Percentiles rank a stretch among this genome's conserved stretches.
These are phyloP conservation scores for Thinopyrum elongatum DNA, from an alignment of 176 grass and related monocot species.

Conservation along the genomic window DNA sequence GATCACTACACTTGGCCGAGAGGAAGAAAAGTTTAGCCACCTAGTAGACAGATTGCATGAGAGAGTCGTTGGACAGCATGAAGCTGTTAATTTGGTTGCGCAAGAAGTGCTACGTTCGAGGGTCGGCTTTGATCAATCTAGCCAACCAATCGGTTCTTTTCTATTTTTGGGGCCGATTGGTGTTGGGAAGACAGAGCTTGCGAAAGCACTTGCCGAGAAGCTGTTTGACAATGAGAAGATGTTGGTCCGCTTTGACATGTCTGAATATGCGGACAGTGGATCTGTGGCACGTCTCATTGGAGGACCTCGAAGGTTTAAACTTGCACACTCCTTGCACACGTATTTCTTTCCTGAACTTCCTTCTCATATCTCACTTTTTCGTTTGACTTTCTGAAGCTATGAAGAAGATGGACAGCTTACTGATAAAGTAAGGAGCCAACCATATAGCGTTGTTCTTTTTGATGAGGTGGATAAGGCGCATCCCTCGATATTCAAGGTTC, in stretches of 20 bases:
- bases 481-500: not conserved
- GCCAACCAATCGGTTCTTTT: not conserved
- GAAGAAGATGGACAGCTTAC: not conserved
- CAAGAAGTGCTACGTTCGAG: not conserved
- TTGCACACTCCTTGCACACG: not conserved
- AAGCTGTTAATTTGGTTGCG: not conserved
- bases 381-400: not conserved
- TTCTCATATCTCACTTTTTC: not conserved
- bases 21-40: not conserved
- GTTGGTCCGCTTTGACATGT: conserved; percentile 40
- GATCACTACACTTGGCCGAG: not conserved
- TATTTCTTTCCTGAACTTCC: not conserved
- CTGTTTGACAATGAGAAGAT: conserved; percentile 15
- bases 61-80: conserved; percentile 30
- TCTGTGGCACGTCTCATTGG: conserved; percentile 12
- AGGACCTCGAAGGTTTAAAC: conserved; percentile 23
- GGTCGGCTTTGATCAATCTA: not conserved
- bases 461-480: not conserved
- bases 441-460: not conserved
- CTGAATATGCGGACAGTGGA: conserved; percentile 8
- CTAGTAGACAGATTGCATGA: conserved; percentile 9
- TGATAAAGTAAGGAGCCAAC: not conserved
- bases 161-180: conserved; percentile 43
- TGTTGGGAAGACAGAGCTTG: conserved; percentile 54
- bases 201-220: conserved; percentile 39